A percentile compares a stretch with the other conserved stretches of the same genome.
Conservation (phyloP, 2,329 filamentous ascomycete species). For the Fusarium irregulare region DNA sequence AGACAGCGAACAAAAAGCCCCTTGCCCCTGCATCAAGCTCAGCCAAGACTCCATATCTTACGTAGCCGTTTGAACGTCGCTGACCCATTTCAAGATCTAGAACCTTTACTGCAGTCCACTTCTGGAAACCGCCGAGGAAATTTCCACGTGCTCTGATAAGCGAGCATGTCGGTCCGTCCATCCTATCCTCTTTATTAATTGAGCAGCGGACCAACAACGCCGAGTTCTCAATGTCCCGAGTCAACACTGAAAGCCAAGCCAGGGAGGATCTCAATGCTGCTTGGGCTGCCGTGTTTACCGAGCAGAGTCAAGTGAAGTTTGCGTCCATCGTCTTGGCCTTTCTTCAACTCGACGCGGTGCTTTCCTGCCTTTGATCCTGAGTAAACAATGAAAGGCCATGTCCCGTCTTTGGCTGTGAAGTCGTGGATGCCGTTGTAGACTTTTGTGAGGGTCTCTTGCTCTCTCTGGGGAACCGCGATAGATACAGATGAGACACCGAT, state of each 20-base stretch:
- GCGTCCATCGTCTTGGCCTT: not conserved
- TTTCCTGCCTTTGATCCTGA: conserved; percentile 9
- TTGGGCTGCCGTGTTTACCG: not conserved
- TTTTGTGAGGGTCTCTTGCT: not conserved
- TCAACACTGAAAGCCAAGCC: conserved; percentile 13
- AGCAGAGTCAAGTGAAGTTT: conserved; percentile 8
- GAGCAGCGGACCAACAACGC: not conserved
- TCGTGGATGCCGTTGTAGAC: conserved; percentile 28
- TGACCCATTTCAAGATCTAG: not conserved
- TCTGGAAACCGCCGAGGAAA: not conserved
- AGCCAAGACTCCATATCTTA: not conserved
- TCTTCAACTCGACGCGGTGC: not conserved
- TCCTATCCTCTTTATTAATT: not conserved
- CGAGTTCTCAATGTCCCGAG: not conserved
- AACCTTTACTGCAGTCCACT: not conserved
- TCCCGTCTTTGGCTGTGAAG: fast-evolving
- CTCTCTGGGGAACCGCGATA: not conserved
- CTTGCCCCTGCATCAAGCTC: not conserved
- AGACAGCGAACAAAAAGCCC: not conserved
- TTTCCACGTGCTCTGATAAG: not conserved
- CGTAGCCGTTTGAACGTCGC: not conserved
- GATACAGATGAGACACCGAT: conserved; percentile 3
- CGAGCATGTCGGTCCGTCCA: not conserved
- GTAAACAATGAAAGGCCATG: conserved; percentile 24
- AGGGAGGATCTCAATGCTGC: conserved; percentile 12